phyloP scores from a whole-genome alignment of 2,329 filamentous ascomycete genomes.

The Pleurostoma richardsiae region DNA sequence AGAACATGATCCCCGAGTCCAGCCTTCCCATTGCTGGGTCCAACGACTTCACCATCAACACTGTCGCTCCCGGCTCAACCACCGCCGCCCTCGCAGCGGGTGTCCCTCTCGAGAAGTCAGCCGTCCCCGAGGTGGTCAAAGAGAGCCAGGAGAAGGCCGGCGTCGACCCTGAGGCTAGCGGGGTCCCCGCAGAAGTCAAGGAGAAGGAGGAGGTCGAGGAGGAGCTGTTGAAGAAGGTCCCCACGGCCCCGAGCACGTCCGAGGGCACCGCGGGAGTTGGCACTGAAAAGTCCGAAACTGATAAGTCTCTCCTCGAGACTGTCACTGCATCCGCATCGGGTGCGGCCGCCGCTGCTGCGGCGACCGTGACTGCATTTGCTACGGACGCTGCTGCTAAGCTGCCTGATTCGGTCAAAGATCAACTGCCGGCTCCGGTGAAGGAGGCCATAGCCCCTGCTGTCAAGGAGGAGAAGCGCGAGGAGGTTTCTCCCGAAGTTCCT shows the following conservation, averaged over 20 bases:
- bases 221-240: conserved; percentile 64
- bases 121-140: conserved; percentile 60
- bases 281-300: conserved; percentile 46
- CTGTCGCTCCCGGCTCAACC: conserved; percentile 51
- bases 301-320: conserved; percentile 33
- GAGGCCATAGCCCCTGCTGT: conserved; percentile 36
- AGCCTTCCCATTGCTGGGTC: conserved; percentile 60
- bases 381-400: conserved; percentile 39
- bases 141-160: conserved; percentile 67
- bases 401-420: conserved; percentile 47
- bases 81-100: conserved; percentile 65
- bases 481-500: conserved; percentile 47
- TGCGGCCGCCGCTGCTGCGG: conserved; percentile 21
- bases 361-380: conserved; percentile 21
- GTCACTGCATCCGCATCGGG: conserved; percentile 25
- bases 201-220: conserved; percentile 69
- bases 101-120: conserved; percentile 51
- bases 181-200: conserved; percentile 56
- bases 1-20: conserved; percentile 74
- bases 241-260: conserved; percentile 52
- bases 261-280: conserved; percentile 48
- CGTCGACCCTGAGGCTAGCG: conserved; percentile 63
- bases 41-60: conserved; percentile 43
- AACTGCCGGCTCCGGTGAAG: conserved; percentile 44
- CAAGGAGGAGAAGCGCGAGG: conserved; percentile 35